Percentiles rank a stretch among this genome's conserved stretches.
Evolutionary conservation across 371 early-diverging fungal species (phyloP).

Genomic region (Entomophthora muscae): DNA sequence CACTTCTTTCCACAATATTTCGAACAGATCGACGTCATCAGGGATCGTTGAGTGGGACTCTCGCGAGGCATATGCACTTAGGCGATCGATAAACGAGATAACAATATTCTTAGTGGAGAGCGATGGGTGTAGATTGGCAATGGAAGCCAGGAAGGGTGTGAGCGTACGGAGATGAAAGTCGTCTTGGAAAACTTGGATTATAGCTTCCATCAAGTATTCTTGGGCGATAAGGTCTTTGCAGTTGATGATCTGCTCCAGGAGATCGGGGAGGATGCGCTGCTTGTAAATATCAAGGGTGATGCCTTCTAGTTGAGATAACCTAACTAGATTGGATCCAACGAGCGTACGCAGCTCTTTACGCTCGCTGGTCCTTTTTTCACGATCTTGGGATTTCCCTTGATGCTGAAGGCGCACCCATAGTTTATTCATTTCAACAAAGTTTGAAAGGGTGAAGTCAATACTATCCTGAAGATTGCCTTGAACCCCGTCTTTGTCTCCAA

Average conservation of each 20-base stretch:
- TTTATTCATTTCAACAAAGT: constrained; percentile 97
- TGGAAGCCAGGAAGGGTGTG: constrained; percentile 70
- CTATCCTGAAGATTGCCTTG: constrained; percentile 74
- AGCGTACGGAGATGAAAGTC: constrained; percentile 88
- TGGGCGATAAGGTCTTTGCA: constrained; percentile 96
- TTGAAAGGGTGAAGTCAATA: constrained; percentile 81
- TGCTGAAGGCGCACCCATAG: constrained; percentile 96
- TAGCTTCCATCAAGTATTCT: constrained; percentile 95
- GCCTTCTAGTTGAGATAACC: constrained; percentile 77
- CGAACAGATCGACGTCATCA: constrained; percentile 71
- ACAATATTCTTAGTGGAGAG: constrained; percentile 90
- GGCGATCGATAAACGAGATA: constrained; percentile 78
- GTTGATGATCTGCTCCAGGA: constrained; percentile 86
- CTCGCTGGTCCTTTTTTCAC: constrained; percentile 83
- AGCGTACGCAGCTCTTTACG: constrained; percentile 82
- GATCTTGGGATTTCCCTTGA: constrained; percentile 83
- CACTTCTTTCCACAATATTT: constrained; percentile 88
- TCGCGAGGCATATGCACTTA: constrained; percentile 62
- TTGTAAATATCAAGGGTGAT: constrained; percentile 68
- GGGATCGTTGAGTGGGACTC: constrained; percentile 45
- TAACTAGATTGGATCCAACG: constrained; percentile 91
- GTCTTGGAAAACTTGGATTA: constrained; percentile 90
- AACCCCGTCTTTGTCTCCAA: constrained; percentile 34
- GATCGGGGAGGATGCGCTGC: constrained; percentile 64
- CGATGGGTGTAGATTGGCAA: constrained; percentile 70